phyloP scores from a whole-genome alignment of 179 eudicot genomes.

The Carnegiea gigantea region DNA sequence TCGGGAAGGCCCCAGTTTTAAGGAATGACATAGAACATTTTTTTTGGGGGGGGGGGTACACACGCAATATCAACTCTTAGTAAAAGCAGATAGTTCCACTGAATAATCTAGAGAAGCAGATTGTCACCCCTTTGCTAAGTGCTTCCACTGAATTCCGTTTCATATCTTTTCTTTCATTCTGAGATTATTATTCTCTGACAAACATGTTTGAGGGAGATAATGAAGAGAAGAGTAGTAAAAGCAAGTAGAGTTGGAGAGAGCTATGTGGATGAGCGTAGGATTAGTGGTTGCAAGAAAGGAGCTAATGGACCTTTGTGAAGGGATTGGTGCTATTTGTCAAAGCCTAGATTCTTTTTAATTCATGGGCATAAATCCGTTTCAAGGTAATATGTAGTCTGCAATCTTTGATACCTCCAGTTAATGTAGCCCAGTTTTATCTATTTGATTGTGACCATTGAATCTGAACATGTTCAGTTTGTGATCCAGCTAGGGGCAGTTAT shows the following conservation, averaged over 20 bases:
- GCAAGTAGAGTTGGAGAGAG: background rate
- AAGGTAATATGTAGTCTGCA: background rate
- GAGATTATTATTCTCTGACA: background rate
- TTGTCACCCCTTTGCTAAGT: background rate
- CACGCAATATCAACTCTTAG: background rate
- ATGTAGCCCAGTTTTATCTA: background rate
- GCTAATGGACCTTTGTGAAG: no score
- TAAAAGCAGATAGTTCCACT: background rate
- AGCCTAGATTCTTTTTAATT: background rate
- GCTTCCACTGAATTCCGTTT: background rate
- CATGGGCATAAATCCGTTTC: background rate
- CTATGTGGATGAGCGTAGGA: background rate
- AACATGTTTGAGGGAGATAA: background rate
- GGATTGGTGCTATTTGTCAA: background rate
- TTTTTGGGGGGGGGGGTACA: background rate
- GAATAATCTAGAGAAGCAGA: background rate
- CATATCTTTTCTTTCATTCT: background rate
- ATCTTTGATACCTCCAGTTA: no score
- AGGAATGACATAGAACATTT: background rate
- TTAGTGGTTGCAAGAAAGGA: background rate
- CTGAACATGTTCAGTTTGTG: background rate
- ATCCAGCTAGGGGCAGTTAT: background rate
- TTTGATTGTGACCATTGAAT: background rate
- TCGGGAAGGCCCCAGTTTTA: background rate
- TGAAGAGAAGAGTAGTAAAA: background rate